Percentiles rank a stretch among this genome's conserved stretches.
Evolutionary conservation across 345 rosid genomes (phyloP).

Genomic region (Citrus trifoliata): DNA sequence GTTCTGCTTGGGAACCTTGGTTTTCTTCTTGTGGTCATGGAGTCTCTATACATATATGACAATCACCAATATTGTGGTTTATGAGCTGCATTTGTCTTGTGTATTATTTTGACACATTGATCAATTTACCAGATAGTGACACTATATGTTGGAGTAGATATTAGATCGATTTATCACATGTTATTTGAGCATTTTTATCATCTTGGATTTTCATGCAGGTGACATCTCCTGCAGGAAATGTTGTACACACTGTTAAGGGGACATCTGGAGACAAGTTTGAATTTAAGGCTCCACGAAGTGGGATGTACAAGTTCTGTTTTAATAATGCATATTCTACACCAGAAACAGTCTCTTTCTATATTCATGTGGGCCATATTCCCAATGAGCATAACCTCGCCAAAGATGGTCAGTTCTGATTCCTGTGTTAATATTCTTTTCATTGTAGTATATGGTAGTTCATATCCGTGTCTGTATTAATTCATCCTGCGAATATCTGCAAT

Average conservation of each 20-base stretch:
- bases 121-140: background rate
- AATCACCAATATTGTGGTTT: background rate
- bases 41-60: background rate
- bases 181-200: background rate
- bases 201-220: slow-evolving; percentile 41
- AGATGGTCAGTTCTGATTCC: slow-evolving; percentile 55
- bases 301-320: slow-evolving; percentile 97
- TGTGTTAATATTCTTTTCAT: background rate
- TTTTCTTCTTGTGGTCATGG: background rate
- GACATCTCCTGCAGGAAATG: slow-evolving; percentile 79
- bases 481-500: background rate
- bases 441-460: background rate
- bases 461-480: slow-evolving; percentile 1
- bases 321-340: slow-evolving; percentile 91
- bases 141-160: background rate
- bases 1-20: background rate
- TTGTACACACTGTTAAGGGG: slow-evolving; percentile 63
- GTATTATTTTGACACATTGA: background rate
- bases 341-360: slow-evolving; percentile 90
- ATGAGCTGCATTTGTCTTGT: background rate
- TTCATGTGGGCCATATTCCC: slow-evolving; percentile 95
- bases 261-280: slow-evolving; percentile 96
- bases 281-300: slow-evolving; percentile 86
- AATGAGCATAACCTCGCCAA: slow-evolving; percentile 91
- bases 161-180: background rate